Evolutionary conservation across 306 rosid species (phyloP), one percentile per base, ranked within the genome.

Genomic region (Mucuna pruriens): DNA sequence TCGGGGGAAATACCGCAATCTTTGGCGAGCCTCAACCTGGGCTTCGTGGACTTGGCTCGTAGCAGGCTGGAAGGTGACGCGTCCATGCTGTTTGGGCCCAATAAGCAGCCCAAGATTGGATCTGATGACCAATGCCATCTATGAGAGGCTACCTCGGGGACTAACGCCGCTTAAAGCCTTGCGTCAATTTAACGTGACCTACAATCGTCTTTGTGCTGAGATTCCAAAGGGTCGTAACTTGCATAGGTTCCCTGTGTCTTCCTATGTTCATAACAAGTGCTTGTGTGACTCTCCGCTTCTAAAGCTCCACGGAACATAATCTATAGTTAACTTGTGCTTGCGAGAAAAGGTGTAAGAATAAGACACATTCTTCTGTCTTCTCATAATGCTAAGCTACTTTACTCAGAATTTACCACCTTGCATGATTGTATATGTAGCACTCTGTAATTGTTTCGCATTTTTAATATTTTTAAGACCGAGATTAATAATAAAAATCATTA

Each of bases 231-330:
- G 79, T 40, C 69, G 79, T 0, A 57, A 45, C 31, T 29, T 29
- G 31, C 31, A 29, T 1, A 3, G 71, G 1, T 79, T 69, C 38
- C 19, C 42, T 12, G 62, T 0, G 12, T 40, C 12, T 29, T 29
- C 62, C 1, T 79, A 55, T 57, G 62, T 29, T 9, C 61, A 19
- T 57, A 79, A 79, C 9, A 79, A 45, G 84, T 45, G 83, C 19
- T 71, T 80, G 64, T 80, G 83, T 60, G 78, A 52, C 2, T 60
- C 83, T 22, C 83, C 83, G 1, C 71, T 80, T 58, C 71, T 39
- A 39, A 10, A 39, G 10, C 44, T 39, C 44, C 6, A 39, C 44
- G 44, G 44, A 39, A 39, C 44, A 39, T 39, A 39, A 39, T 4
- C 10, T 6, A 29, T 29, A 29, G 31, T 29, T 29, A 76, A 36